Conservation (phyloP, 805 yeast species). For the Metschnikowia corniflorae region DNA sequence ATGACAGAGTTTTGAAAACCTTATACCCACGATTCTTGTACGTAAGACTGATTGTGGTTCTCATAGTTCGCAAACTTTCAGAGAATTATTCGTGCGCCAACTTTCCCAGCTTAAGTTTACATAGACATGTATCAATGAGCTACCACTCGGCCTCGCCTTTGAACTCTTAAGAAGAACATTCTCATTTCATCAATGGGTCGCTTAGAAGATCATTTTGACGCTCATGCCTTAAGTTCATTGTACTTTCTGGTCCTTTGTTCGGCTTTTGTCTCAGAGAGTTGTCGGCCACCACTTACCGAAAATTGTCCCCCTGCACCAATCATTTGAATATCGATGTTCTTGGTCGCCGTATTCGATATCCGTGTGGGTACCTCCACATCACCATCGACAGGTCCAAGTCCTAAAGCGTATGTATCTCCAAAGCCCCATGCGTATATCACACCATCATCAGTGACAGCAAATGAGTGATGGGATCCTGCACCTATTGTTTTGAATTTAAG, state of each 20-base stretch:
- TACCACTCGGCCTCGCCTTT: no score
- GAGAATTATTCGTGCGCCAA: no score
- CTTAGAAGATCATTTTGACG: no score
- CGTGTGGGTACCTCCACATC: slow-evolving; percentile 87
- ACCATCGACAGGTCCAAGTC: slow-evolving; percentile 86
- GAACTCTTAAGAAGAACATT: no score
- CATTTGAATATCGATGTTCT: slow-evolving; percentile 61
- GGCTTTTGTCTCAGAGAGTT: slow-evolving; percentile 48
- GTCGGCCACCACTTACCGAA: slow-evolving; percentile 80
- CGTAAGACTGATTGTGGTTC: no score
- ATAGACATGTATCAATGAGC: no score
- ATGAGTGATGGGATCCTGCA: slow-evolving; percentile 88
- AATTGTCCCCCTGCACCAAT: slow-evolving; percentile 98
- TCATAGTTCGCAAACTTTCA: no score
- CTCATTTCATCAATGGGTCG: no score
- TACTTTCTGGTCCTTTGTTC: slow-evolving; percentile 50
- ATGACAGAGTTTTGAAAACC: no score
- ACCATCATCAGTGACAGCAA: slow-evolving; percentile 84
- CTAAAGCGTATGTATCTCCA: slow-evolving; percentile 95
- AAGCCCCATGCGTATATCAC: slow-evolving; percentile 95
- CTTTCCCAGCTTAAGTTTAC: no score
- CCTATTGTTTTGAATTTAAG: slow-evolving; percentile 48
- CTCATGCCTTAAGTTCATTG: slow-evolving; percentile 41
- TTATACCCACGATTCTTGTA: no score
- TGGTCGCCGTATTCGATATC: slow-evolving; percentile 91